phyloP scores from a whole-genome alignment of 768 basidiomycete species.

The Russula compacta region DNA sequence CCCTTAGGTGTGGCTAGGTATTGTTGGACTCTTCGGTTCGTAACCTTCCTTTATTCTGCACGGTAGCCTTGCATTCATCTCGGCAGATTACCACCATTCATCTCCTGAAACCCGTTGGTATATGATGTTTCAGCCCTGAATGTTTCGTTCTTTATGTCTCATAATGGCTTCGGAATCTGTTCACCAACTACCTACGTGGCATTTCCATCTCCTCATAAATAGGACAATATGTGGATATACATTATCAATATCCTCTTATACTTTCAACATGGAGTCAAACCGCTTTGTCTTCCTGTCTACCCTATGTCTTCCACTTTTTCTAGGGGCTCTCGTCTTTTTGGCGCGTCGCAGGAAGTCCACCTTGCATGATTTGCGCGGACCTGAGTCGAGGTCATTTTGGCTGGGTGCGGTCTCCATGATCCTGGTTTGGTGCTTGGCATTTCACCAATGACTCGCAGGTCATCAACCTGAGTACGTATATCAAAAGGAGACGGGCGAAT shows the following conservation, averaged over 20 bases:
- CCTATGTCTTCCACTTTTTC: background rate
- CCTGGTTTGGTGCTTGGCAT: background rate
- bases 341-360: background rate
- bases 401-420: background rate
- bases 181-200: background rate
- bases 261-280: background rate
- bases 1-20: no score
- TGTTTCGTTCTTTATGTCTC: background rate
- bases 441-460: conserved; percentile 13
- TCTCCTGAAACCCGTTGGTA: background rate
- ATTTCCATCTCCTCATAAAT: background rate
- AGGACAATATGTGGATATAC: background rate
- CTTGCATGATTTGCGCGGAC: conserved; percentile 3
- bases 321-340: background rate
- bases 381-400: conserved; percentile 6
- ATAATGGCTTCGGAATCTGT: background rate
- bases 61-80: background rate
- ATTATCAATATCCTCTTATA: background rate
- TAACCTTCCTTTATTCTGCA: background rate
- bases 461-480: conserved; percentile 19
- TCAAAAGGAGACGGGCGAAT: conserved; percentile 25
- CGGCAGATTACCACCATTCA: background rate
- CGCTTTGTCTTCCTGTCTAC: background rate
- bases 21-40: no score
- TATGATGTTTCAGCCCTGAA: background rate